Conservation (phyloP, 1,284 basidiomycete genomes). For the Stereum hirsutum region DNA sequence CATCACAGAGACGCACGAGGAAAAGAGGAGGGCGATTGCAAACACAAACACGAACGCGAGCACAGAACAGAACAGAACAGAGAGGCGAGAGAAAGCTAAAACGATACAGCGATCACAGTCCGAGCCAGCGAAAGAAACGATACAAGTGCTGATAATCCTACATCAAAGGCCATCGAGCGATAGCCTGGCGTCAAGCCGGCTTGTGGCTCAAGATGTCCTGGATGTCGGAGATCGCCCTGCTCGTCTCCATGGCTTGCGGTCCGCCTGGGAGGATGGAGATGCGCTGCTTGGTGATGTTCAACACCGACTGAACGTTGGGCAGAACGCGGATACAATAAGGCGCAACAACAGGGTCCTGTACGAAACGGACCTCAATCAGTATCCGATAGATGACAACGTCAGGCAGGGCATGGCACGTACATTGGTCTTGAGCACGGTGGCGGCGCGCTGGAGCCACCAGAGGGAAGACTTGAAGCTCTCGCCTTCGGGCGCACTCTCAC, state of each 20-base stretch:
- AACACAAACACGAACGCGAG: too few relatives aligned
- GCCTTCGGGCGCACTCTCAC: slow-evolving; percentile 65
- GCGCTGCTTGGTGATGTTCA: slow-evolving; percentile 71
- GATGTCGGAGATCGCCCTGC: slow-evolving; percentile 60
- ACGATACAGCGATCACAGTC: too few relatives aligned
- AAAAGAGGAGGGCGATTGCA: too few relatives aligned
- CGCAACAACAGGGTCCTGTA: slow-evolving; percentile 75
- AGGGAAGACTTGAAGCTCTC: slow-evolving; percentile 71
- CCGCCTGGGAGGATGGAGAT: slow-evolving; percentile 67
- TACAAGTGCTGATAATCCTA: too few relatives aligned
- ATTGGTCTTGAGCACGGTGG: slow-evolving; percentile 59
- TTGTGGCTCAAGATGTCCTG: slow-evolving; percentile 68
- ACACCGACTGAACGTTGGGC: slow-evolving; percentile 63
- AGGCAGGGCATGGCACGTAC: slow-evolving; percentile 28
- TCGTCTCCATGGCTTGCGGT: slow-evolving; percentile 53
- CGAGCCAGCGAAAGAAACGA: too few relatives aligned
- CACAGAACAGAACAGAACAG: too few relatives aligned
- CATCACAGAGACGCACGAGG: too few relatives aligned
- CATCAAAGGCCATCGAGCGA: too few relatives aligned
- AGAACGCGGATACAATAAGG: slow-evolving; percentile 74
- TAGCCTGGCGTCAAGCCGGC: slow-evolving; percentile 19
- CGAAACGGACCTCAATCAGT: slow-evolving; percentile 1
- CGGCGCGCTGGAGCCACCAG: slow-evolving; percentile 76
- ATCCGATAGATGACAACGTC: slow-evolving; percentile 1
- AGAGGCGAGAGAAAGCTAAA: too few relatives aligned